Evolutionary conservation across 2,329 filamentous ascomycete genomes (phyloP).

Genomic region (Xylariaceae sp.): DNA sequence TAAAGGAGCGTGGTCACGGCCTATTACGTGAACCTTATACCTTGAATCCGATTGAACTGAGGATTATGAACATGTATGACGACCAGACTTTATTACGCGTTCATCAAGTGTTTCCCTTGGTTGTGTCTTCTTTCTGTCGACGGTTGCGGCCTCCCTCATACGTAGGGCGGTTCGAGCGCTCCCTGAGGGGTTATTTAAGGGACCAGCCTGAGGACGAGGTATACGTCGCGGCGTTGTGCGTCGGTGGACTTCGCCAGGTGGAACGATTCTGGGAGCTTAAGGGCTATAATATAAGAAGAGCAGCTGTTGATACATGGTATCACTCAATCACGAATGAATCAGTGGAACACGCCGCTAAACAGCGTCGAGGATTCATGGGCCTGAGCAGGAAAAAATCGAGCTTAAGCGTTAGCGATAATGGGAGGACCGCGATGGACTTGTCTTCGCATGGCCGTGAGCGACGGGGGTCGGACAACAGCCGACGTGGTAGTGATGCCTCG

Average conservation of each 20-base stretch:
- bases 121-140: slow-evolving; percentile 68
- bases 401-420: slow-evolving; percentile 42
- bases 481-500: slow-evolving; percentile 39
- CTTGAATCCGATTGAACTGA: slow-evolving; percentile 64
- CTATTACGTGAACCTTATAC: slow-evolving; percentile 61
- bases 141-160: slow-evolving; percentile 68
- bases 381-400: slow-evolving; percentile 65
- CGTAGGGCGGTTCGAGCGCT: slow-evolving; percentile 66
- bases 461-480: slow-evolving; percentile 38
- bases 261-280: slow-evolving; percentile 71
- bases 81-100: slow-evolving; percentile 66
- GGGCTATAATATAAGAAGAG: slow-evolving; percentile 65
- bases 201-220: slow-evolving; percentile 68
- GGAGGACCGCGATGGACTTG: slow-evolving; percentile 24
- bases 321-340: slow-evolving; percentile 55
- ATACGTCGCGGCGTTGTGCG: slow-evolving; percentile 63
- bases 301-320: slow-evolving; percentile 66
- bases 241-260: slow-evolving; percentile 67
- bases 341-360: slow-evolving; percentile 52
- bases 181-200: slow-evolving; percentile 66
- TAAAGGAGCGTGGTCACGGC: slow-evolving; percentile 59
- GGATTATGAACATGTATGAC: slow-evolving; percentile 70
- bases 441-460: slow-evolving; percentile 30
- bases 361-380: slow-evolving; percentile 57
- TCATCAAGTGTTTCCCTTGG: slow-evolving; percentile 68